Evolutionary conservation across 306 rosid genomes (phyloP).

Genomic region (Coriaria nepalensis): DNA sequence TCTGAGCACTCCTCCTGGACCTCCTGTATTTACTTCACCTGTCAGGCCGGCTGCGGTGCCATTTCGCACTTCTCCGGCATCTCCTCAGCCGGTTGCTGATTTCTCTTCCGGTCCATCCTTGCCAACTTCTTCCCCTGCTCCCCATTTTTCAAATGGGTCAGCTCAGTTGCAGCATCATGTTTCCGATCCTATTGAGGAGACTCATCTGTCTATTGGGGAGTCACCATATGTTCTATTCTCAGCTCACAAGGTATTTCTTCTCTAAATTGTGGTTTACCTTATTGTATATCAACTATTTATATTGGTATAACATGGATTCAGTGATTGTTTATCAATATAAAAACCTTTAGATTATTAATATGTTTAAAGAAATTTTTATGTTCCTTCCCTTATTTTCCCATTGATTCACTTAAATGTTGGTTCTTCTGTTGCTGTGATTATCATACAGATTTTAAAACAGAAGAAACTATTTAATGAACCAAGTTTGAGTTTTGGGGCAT

Average conservation of each 20-base stretch:
- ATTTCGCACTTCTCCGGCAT: conserved; percentile 77
- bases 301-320: neutral
- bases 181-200: conserved; percentile 37
- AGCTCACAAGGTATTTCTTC: conserved; percentile 56
- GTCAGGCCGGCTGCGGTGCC: conserved; percentile 95
- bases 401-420: conserved; percentile 7
- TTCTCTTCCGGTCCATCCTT: conserved; percentile 50
- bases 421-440: conserved; percentile 8
- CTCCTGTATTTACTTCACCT: conserved; percentile 85
- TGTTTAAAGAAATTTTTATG: no score
- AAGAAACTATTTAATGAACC: conserved; percentile 88
- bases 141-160: conserved; percentile 44
- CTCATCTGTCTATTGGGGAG: conserved; percentile 32
- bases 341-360: no score
- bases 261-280: conserved; percentile 3
- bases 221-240: conserved; percentile 76
- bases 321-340: neutral
- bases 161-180: conserved; percentile 41
- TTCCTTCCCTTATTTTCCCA: no score
- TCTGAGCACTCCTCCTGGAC: conserved; percentile 95
- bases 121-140: conserved; percentile 50
- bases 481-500: conserved; percentile 96
- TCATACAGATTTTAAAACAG: conserved; percentile 57
- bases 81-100: conserved; percentile 90
- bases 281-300: neutral